These are phyloP conservation scores for Acer negundo DNA, from an alignment of 345 rosid species.

Conservation along the genomic window DNA sequence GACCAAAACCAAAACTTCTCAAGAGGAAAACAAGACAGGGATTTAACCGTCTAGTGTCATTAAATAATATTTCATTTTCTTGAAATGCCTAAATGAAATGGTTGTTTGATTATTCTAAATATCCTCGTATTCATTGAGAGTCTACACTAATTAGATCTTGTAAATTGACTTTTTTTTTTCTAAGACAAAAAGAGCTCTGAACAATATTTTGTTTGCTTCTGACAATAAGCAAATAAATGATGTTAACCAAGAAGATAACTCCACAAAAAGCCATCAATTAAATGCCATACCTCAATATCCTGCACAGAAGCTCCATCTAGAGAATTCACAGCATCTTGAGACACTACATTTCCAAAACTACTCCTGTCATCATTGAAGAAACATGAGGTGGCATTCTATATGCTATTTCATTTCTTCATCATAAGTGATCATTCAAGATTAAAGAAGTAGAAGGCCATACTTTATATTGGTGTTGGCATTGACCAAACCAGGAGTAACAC, in stretches of 20 bases:
- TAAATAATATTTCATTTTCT: not conserved
- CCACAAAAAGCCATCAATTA: conserved; percentile 15
- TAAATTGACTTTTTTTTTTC: not conserved
- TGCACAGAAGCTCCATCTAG: conserved; percentile 51
- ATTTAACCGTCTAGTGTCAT: not conserved
- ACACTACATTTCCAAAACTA: conserved; percentile 36
- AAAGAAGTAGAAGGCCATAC: conserved; percentile 41
- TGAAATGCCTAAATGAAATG: not conserved
- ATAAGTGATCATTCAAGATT: conserved; percentile 11
- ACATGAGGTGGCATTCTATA: conserved; percentile 11
- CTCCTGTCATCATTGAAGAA: conserved; percentile 32
- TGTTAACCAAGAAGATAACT: not conserved
- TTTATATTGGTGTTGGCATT: conserved; percentile 42
- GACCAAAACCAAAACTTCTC: not conserved
- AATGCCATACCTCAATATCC: conserved; percentile 58
- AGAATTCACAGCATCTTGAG: conserved; percentile 46
- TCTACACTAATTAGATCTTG: not conserved
- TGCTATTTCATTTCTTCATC: not conserved
- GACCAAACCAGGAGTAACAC: conserved; percentile 31
- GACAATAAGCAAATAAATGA: not conserved
- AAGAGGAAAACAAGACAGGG: no score
- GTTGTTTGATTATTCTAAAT: not conserved
- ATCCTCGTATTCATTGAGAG: not conserved
- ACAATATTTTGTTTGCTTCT: not conserved
- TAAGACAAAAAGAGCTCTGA: not conserved